phyloP scores from a whole-genome alignment of 2,329 filamentous ascomycete species.

The Fonsecaea pedrosoi region DNA sequence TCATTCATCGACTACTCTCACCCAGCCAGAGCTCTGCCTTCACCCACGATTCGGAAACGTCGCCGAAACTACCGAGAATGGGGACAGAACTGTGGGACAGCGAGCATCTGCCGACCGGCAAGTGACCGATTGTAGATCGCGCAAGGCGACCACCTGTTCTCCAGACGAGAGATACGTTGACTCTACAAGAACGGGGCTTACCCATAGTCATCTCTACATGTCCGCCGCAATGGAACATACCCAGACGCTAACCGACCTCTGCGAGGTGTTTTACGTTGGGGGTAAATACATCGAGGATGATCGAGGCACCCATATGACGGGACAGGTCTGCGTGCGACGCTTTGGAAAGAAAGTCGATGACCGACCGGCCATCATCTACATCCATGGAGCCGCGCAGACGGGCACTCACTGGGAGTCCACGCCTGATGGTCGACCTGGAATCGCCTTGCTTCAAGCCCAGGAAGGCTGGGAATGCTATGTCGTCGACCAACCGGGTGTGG shows the following conservation, averaged over 20 bases:
- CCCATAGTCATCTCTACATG: background rate
- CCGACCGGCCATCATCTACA: slow-evolving; percentile 35
- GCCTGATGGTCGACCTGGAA: slow-evolving; percentile 55
- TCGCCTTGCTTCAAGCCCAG: slow-evolving; percentile 40
- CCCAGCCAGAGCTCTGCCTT: background rate
- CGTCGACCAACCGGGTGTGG: slow-evolving; percentile 56
- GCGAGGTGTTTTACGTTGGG: slow-evolving; percentile 19
- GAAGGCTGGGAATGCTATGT: slow-evolving; percentile 39
- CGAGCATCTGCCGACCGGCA: slow-evolving; percentile 1
- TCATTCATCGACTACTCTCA: background rate
- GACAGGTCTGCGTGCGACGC: slow-evolving; percentile 24
- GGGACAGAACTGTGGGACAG: background rate
- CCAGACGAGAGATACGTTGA: background rate
- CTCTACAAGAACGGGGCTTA: background rate
- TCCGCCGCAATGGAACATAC: background rate
- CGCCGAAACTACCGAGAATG: background rate
- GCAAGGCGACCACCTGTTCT: background rate
- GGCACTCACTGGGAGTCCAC: slow-evolving; percentile 54
- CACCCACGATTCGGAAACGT: background rate
- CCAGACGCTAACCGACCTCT: background rate
- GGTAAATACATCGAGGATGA: slow-evolving; percentile 17
- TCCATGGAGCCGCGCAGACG: slow-evolving; percentile 21
- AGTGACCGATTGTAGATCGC: background rate
- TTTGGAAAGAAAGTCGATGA: slow-evolving; percentile 20
- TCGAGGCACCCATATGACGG: slow-evolving; percentile 31